Percentiles rank a stretch among this genome's conserved stretches.
Evolutionary conservation across 768 basidiomycete species (phyloP).

Genomic region (Melanogaster broomeanus): DNA sequence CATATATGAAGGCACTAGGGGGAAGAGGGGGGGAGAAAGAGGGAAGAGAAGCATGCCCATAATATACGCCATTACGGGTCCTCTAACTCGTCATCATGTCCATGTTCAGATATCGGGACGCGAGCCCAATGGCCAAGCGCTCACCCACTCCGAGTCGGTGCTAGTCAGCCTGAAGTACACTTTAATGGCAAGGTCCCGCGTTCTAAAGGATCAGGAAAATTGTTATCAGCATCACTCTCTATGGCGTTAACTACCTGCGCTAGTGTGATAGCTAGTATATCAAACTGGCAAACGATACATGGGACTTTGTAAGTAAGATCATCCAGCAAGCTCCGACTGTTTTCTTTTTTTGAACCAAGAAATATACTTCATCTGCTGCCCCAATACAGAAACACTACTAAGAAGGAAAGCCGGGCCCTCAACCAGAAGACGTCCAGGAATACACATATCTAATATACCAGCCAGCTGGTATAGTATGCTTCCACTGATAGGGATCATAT

Average conservation of each 20-base stretch:
- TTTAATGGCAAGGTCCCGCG: not conserved
- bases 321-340: not conserved
- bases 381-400: constrained; percentile 5
- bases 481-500: constrained; percentile 22
- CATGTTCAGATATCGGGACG: too few relatives aligned
- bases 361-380: constrained; percentile 12
- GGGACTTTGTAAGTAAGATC: not conserved
- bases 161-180: too few relatives aligned
- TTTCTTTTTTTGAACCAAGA: not conserved
- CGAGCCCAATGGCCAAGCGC: too few relatives aligned
- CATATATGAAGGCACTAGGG: not conserved
- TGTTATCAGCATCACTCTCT: constrained; percentile 1
- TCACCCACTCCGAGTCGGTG: too few relatives aligned
- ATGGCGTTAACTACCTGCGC: constrained; percentile 1
- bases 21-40: not conserved
- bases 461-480: constrained; percentile 18
- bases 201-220: constrained; percentile 8
- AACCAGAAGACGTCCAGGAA: constrained; percentile 5
- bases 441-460: constrained; percentile 27
- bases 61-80: not conserved
- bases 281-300: not conserved
- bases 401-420: constrained; percentile 14
- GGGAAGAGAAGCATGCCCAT: constrained; percentile 5
- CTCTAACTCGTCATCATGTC: not conserved
- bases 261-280: constrained; percentile 1